phyloP scores from a whole-genome alignment of 2,329 filamentous ascomycete species.

The Colletotrichum sp. region DNA sequence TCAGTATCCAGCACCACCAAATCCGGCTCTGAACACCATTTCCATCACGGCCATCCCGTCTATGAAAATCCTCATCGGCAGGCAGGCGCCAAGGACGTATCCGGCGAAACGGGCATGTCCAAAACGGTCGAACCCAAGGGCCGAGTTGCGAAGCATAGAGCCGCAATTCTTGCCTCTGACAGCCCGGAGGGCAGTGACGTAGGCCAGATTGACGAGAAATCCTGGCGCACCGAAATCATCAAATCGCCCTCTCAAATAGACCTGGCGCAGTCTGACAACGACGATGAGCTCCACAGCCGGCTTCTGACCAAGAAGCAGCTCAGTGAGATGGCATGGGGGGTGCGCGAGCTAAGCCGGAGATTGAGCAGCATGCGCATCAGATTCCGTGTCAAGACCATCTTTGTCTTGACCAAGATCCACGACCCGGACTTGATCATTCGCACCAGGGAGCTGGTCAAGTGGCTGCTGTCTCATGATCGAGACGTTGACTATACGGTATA shows the following conservation, averaged over 20 bases:
- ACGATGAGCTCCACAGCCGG: slow-evolving; percentile 58
- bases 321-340: slow-evolving; percentile 96
- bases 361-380: slow-evolving; percentile 83
- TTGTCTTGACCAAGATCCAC: slow-evolving; percentile 90
- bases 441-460: slow-evolving; percentile 77
- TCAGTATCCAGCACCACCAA: slow-evolving; percentile 13
- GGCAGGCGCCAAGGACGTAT: slow-evolving; percentile 24
- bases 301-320: slow-evolving; percentile 93
- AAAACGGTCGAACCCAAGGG: slow-evolving; percentile 40
- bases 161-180: slow-evolving; percentile 60
- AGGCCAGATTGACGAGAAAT: slow-evolving; percentile 62
- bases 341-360: slow-evolving; percentile 86
- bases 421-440: slow-evolving; percentile 80
- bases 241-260: slow-evolving; percentile 47
- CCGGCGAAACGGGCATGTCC: slow-evolving; percentile 30
- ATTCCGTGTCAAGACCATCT: slow-evolving; percentile 81
- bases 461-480: slow-evolving; percentile 77
- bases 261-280: slow-evolving; percentile 32
- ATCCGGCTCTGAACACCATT: slow-evolving; percentile 5
- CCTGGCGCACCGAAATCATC: slow-evolving; percentile 56
- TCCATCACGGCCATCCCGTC: slow-evolving; percentile 32
- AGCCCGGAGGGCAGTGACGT: slow-evolving; percentile 44
- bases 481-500: slow-evolving; percentile 77
- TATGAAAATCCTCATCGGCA: slow-evolving; percentile 24
- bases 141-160: slow-evolving; percentile 65